Evolutionary conservation across 169 alveolate species (phyloP).

Genomic region (Plasmodium chabaudi): DNA sequence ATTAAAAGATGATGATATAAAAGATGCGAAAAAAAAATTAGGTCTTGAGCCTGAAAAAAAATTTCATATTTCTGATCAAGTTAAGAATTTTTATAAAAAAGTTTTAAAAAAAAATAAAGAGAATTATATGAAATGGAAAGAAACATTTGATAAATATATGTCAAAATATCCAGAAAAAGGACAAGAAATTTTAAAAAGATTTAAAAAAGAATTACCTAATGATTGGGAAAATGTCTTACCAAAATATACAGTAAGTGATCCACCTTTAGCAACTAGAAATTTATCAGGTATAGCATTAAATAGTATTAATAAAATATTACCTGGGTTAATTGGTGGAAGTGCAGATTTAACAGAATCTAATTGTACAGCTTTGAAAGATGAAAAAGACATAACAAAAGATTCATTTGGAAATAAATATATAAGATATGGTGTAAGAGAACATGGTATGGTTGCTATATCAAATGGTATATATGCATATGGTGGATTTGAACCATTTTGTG

Average conservation of each 20-base stretch:
- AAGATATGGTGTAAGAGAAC: slow-evolving; percentile 86
- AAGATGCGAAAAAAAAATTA: slow-evolving; percentile 75
- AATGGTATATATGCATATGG: slow-evolving; percentile 85
- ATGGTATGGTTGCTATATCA: slow-evolving; percentile 87
- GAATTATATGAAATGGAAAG: slow-evolving; percentile 77
- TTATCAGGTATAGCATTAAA: slow-evolving; percentile 71
- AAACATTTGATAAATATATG: slow-evolving; percentile 75
- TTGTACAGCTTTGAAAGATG: slow-evolving; percentile 74
- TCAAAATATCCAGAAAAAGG: slow-evolving; percentile 76
- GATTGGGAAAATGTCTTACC: slow-evolving; percentile 75
- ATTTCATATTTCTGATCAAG: slow-evolving; percentile 83
- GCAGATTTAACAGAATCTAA: slow-evolving; percentile 87
- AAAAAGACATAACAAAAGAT: slow-evolving; percentile 37
- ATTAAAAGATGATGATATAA: slow-evolving; percentile 85
- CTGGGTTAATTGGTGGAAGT: slow-evolving; percentile 86
- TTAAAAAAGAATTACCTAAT: slow-evolving; percentile 51
- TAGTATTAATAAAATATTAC: slow-evolving; percentile 75
- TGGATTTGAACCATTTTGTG: slow-evolving; percentile 85
- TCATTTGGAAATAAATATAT: slow-evolving; percentile 70
- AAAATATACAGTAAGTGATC: slow-evolving; percentile 41
- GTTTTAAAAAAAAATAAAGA: slow-evolving; percentile 74
- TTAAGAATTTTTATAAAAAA: slow-evolving; percentile 57
- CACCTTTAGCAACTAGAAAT: slow-evolving; percentile 75
- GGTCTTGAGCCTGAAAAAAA: slow-evolving; percentile 81
- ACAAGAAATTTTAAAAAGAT: slow-evolving; percentile 77